Base-by-base conservation (phyloP, 2,329 filamentous ascomycete species). In the Emydomyces testavorans region DNA sequence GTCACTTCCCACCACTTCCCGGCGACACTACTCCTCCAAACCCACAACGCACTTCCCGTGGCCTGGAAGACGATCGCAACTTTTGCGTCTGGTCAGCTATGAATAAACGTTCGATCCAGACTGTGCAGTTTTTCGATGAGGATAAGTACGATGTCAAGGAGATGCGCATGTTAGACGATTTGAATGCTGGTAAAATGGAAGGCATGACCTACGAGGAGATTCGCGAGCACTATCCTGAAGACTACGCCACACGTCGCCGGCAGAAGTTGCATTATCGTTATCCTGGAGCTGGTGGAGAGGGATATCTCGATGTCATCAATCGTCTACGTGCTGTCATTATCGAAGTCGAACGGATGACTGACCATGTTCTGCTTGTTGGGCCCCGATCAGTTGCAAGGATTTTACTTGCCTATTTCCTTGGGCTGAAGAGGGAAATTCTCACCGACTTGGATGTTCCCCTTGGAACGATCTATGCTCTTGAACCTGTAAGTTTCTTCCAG, bases 61-160 rank as follows among this genome's bases (percentile, higher is more conserved):
- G 68, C 8, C 56, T 75, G 42, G 80, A 82, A 41, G 70, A 80
- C 24, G 78, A 83, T 24, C 77, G 85, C 59, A 94, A 94, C 62
- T 96, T 95, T 62, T 98, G 92, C 64, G 86, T 98, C 13, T 98
- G 92, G 92, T 95, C 90, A 0, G 94, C 86, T 2, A 96, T 96
- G 90, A 77, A 98, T 53, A 83, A 85, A 62, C 84, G 92, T 54
- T 88, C 85, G 51, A 82, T 92, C 43, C 80, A 94, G 61, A 93
- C 89, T 0, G 88, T 84, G 0, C 80, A 92, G 54, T 83, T 84
- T 63, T 98, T 96, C 63, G 85, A 94, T 56, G 92, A 96, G 54
- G 90, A 96, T 18, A 86, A 94, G 46, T 94, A 90, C 63, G 92
- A 96, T 56, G 82, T 93, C 57, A 98, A 98, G 71, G 85, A 94